Evolutionary conservation across 1,284 basidiomycete genomes (phyloP).

Genomic region (Megacollybia platyphylla): DNA sequence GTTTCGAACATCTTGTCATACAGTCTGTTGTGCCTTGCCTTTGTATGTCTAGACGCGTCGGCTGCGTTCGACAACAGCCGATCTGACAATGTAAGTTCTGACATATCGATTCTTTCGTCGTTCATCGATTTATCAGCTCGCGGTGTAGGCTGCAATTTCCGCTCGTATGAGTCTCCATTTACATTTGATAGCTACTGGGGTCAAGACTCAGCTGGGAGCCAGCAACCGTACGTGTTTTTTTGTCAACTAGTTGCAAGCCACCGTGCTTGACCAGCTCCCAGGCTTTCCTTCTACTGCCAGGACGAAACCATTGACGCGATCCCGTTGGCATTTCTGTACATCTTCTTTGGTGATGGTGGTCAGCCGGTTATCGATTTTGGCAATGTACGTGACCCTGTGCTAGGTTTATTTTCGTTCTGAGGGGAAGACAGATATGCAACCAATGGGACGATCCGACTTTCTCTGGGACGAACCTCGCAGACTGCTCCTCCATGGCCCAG

Average conservation of each 20-base stretch:
- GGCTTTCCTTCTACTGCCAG: constrained; percentile 16
- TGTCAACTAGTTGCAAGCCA: constrained; percentile 34
- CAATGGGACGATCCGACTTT: constrained; percentile 25
- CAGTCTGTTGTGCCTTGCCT: too few species aligned
- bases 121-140: constrained; percentile 21
- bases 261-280: constrained; percentile 36
- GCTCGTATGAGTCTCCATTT: neutral
- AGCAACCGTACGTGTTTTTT: constrained; percentile 21
- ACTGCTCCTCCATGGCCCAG: constrained; percentile 40
- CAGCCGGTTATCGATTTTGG: constrained; percentile 48
- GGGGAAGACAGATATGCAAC: constrained; percentile 33
- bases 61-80: constrained; percentile 38
- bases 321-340: constrained; percentile 46
- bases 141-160: constrained; percentile 25
- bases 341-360: constrained; percentile 41
- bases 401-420: neutral
- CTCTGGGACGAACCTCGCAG: constrained; percentile 39
- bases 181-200: constrained; percentile 17
- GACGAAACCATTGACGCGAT: constrained; percentile 40
- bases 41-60: too few species aligned
- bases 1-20: too few species aligned
- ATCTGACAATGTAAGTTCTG: constrained; percentile 43
- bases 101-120: constrained; percentile 2
- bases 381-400: constrained; percentile 25
- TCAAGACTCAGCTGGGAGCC: constrained; percentile 45